These are phyloP conservation scores for Hypoxylon cercidicola DNA, from an alignment of 495 filamentous ascomycete genomes.

Conservation along the genomic window DNA sequence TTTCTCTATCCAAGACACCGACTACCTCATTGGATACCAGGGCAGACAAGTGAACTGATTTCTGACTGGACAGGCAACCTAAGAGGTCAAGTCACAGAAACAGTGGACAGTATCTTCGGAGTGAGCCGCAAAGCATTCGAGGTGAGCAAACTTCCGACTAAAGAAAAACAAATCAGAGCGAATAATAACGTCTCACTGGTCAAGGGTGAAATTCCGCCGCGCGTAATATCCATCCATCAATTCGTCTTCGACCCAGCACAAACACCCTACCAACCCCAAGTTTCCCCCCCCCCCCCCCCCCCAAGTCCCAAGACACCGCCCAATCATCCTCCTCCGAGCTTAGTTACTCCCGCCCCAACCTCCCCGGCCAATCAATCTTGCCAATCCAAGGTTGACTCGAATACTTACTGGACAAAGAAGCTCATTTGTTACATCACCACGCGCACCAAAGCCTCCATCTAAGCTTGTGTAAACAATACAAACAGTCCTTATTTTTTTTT, in stretches of 20 bases:
- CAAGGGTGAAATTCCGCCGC: conserved; percentile 24
- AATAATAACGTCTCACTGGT: conserved; percentile 32
- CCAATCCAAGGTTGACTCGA: conserved; percentile 44
- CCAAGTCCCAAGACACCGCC: conserved; percentile 15
- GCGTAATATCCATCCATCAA: conserved; percentile 20
- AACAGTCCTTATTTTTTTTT: conserved; percentile 36
- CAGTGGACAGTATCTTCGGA: conserved; percentile 32
- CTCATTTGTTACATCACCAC: conserved; percentile 51
- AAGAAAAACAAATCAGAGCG: conserved; percentile 20
- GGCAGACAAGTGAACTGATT: not conserved
- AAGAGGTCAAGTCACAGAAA: conserved; percentile 7
- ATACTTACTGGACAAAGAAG: conserved; percentile 41
- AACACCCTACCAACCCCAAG: conserved; percentile 25
- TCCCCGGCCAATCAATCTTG: conserved; percentile 45
- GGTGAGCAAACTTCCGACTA: conserved; percentile 36
- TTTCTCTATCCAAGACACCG: not conserved
- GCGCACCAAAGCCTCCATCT: conserved; percentile 41
- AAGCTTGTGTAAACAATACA: conserved; percentile 44
- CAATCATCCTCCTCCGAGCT: conserved; percentile 32
- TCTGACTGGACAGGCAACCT: not conserved
- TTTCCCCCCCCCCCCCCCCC: not conserved
- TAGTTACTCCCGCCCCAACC: conserved; percentile 28
- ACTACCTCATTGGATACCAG: not conserved
- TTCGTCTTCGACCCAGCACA: conserved; percentile 36
- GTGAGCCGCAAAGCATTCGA: conserved; percentile 30